These are phyloP conservation scores for Chrysosporium queenslandicum DNA, from an alignment of 2,329 filamentous ascomycete genomes.

Conservation along the genomic window DNA sequence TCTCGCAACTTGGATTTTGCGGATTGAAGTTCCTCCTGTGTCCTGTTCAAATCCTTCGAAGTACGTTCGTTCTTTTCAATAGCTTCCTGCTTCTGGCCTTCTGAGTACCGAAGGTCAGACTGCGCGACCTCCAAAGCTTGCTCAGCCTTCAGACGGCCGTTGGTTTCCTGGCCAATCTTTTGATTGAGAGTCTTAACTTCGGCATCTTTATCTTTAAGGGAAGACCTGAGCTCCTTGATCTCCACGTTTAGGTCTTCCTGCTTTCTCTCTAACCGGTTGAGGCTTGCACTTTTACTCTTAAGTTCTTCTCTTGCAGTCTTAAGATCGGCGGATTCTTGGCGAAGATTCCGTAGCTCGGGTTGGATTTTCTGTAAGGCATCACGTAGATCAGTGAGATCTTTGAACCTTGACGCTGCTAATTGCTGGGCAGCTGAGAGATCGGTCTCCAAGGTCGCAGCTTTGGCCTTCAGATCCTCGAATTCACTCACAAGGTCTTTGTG, in stretches of 20 bases:
- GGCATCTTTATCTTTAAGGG: slow-evolving; percentile 60
- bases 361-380: slow-evolving; percentile 76
- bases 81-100: slow-evolving; percentile 69
- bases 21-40: slow-evolving; percentile 59
- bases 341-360: slow-evolving; percentile 69
- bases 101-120: slow-evolving; percentile 65
- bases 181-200: slow-evolving; percentile 72
- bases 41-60: slow-evolving; percentile 56
- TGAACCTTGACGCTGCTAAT: slow-evolving; percentile 76
- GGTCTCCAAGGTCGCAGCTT: slow-evolving; percentile 60
- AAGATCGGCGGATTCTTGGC: slow-evolving; percentile 64
- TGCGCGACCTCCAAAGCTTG: slow-evolving; percentile 65
- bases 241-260: slow-evolving; percentile 75
- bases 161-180: slow-evolving; percentile 64
- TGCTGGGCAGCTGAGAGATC: slow-evolving; percentile 80
- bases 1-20: slow-evolving; percentile 53
- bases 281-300: slow-evolving; percentile 49
- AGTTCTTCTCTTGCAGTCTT: slow-evolving; percentile 69
- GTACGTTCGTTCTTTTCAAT: slow-evolving; percentile 63
- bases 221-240: slow-evolving; percentile 57
- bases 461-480: slow-evolving; percentile 61
- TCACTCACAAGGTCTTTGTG: slow-evolving; percentile 50
- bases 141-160: slow-evolving; percentile 61
- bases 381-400: slow-evolving; percentile 70
- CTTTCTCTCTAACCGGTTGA: slow-evolving; percentile 67